phyloP scores from a whole-genome alignment of 2,329 filamentous ascomycete species.

The Proliferodiscus dingleyae region DNA sequence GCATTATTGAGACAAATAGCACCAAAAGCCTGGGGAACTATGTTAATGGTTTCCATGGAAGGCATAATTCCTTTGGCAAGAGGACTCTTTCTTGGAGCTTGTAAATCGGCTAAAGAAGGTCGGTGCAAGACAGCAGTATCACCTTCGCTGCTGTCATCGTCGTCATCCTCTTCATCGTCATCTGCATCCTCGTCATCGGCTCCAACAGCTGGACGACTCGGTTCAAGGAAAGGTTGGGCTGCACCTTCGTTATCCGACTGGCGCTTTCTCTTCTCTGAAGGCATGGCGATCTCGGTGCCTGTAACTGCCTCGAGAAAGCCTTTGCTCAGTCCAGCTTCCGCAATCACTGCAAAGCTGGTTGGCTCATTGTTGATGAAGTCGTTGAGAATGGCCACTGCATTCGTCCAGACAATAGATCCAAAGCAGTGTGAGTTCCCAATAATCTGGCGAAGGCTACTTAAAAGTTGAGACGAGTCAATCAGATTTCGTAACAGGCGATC shows the following conservation, averaged over 20 bases:
- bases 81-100: constrained; percentile 38
- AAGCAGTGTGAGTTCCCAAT: constrained; percentile 75
- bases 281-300: constrained; percentile 36
- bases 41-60: constrained; percentile 82
- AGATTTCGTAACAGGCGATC: constrained; percentile 88
- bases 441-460: constrained; percentile 73
- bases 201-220: constrained; percentile 18
- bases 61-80: constrained; percentile 73
- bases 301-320: constrained; percentile 81
- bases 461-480: constrained; percentile 84
- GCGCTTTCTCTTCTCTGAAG: constrained; percentile 25
- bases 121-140: constrained; percentile 47
- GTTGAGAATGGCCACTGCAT: constrained; percentile 83
- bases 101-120: constrained; percentile 46
- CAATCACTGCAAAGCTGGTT: constrained; percentile 93
- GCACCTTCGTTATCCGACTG: constrained; percentile 19
- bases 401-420: constrained; percentile 93
- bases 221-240: constrained; percentile 28
- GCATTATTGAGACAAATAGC: constrained; percentile 88
- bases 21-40: constrained; percentile 82
- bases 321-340: constrained; percentile 85
- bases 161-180: constrained; percentile 37
- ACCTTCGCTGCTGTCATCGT: constrained; percentile 37
- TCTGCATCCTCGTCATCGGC: constrained; percentile 29
- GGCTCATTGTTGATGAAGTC: constrained; percentile 99